phyloP scores from a whole-genome alignment of 768 basidiomycete species.

The Trametes villosa region DNA sequence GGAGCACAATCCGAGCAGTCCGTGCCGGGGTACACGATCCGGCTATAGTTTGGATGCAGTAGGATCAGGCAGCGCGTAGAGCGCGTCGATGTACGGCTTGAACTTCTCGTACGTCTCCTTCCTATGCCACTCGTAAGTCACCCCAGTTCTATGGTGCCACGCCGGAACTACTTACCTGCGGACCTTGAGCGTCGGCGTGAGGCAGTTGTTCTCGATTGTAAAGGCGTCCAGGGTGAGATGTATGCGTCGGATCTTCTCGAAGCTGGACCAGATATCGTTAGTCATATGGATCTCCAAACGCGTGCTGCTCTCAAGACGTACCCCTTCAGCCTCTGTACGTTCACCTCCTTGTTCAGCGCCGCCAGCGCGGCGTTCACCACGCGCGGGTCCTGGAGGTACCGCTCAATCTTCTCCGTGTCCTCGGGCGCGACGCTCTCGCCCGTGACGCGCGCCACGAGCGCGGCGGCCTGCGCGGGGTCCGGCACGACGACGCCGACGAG shows the following conservation, averaged over 20 bases:
- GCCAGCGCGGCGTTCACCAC: slow-evolving; percentile 60
- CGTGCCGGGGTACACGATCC: neutral
- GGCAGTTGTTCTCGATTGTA: slow-evolving; percentile 73
- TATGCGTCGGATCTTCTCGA: slow-evolving; percentile 84
- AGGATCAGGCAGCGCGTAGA: slow-evolving; percentile 75
- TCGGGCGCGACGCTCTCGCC: slow-evolving; percentile 55
- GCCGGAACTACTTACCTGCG: slow-evolving; percentile 49
- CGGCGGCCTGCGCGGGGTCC: slow-evolving; percentile 77
- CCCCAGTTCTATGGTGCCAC: neutral
- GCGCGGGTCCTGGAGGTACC: slow-evolving; percentile 60
- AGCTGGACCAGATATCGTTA: slow-evolving; percentile 49
- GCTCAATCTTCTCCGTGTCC: slow-evolving; percentile 54
- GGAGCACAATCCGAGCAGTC: neutral
- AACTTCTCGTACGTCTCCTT: slow-evolving; percentile 77
- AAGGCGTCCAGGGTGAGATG: slow-evolving; percentile 78
- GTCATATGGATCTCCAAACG: neutral
- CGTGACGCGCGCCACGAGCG: slow-evolving; percentile 55
- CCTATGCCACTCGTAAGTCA: slow-evolving; percentile 32
- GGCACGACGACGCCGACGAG: slow-evolving; percentile 83
- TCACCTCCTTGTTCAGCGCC: slow-evolving; percentile 60
- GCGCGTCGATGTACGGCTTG: slow-evolving; percentile 70
- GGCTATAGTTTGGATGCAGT: slow-evolving; percentile 38
- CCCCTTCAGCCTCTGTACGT: slow-evolving; percentile 76
- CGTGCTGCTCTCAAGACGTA: slow-evolving; percentile 39
- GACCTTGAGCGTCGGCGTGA: slow-evolving; percentile 93